Conservation (phyloP, 306 rosid genomes). For the Glycine tomentella region DNA sequence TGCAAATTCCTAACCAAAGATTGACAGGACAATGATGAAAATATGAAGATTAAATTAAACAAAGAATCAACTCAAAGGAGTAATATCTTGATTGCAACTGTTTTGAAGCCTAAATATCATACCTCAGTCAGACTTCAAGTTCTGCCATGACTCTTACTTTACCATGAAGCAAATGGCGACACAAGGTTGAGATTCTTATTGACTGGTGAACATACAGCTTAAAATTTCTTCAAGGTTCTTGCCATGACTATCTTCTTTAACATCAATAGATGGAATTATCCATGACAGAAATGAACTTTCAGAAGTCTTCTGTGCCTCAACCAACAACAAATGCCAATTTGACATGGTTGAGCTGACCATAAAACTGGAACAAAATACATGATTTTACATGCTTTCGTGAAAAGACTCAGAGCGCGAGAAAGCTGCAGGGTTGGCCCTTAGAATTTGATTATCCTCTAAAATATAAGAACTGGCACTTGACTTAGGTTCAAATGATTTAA, state of each 20-base stretch:
- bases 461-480: constrained; percentile 43
- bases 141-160: constrained; percentile 24
- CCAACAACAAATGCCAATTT: constrained; percentile 22
- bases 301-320: constrained; percentile 35
- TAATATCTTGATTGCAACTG: constrained; percentile 32
- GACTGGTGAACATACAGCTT: constrained; percentile 20
- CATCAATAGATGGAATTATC: constrained; percentile 11
- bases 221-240: constrained; percentile 22
- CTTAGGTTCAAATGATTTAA: constrained; percentile 62
- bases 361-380: neutral
- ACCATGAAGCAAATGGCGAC: constrained; percentile 21
- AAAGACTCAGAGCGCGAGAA: constrained; percentile 63
- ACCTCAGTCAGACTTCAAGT: constrained; percentile 43
- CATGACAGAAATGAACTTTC: constrained; percentile 29
- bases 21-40: constrained; percentile 21
- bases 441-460: constrained; percentile 54
- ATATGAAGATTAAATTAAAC: constrained; percentile 8
- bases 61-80: neutral
- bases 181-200: constrained; percentile 35
- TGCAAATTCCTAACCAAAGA: constrained; percentile 21
- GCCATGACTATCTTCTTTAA: constrained; percentile 36
- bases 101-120: constrained; percentile 40
- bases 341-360: constrained; percentile 27
- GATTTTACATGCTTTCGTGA: constrained; percentile 55
- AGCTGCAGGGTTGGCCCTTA: constrained; percentile 72